phyloP scores from a whole-genome alignment of 768 basidiomycete species.

The Pulveroboletus sp. region DNA sequence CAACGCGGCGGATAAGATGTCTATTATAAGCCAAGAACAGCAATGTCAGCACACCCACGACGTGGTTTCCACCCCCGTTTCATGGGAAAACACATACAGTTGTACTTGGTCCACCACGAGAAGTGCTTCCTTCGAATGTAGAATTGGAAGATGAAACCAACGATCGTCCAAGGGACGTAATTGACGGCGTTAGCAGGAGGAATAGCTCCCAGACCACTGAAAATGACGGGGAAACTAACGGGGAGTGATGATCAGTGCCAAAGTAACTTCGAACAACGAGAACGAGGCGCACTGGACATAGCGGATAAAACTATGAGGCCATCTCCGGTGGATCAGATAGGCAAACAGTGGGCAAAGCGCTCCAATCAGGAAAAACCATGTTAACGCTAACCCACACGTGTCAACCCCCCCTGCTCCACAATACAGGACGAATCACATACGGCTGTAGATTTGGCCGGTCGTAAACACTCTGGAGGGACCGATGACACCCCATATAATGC shows the following conservation, averaged over 20 bases:
- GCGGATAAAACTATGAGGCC: conserved; percentile 57
- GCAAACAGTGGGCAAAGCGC: conserved; percentile 53
- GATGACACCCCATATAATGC: conserved; percentile 79
- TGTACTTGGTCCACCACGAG: conserved; percentile 65
- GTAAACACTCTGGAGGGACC: conserved; percentile 73
- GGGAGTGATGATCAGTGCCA: background rate
- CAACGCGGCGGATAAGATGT: conserved; percentile 68
- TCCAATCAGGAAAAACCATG: conserved; percentile 78
- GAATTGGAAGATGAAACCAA: conserved; percentile 65
- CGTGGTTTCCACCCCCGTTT: too few species aligned
- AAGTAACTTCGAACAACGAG: background rate
- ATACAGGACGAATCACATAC: conserved; percentile 12
- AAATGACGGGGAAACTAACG: conserved; percentile 42
- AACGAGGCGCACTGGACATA: conserved; percentile 54
- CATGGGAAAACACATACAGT: conserved; percentile 26
- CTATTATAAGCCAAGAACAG: conserved; percentile 25
- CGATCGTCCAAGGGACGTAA: conserved; percentile 63
- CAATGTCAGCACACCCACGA: conserved; percentile 23
- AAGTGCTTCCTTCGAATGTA: conserved; percentile 55
- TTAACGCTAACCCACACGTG: conserved; percentile 32
- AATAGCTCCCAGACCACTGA: conserved; percentile 56
- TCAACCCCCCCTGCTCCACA: background rate
- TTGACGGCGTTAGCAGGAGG: conserved; percentile 66
- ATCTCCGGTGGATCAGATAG: conserved; percentile 53
- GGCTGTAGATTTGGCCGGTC: conserved; percentile 55